phyloP scores from a whole-genome alignment of 78 protist species.

The Emiliania huxleyi region DNA sequence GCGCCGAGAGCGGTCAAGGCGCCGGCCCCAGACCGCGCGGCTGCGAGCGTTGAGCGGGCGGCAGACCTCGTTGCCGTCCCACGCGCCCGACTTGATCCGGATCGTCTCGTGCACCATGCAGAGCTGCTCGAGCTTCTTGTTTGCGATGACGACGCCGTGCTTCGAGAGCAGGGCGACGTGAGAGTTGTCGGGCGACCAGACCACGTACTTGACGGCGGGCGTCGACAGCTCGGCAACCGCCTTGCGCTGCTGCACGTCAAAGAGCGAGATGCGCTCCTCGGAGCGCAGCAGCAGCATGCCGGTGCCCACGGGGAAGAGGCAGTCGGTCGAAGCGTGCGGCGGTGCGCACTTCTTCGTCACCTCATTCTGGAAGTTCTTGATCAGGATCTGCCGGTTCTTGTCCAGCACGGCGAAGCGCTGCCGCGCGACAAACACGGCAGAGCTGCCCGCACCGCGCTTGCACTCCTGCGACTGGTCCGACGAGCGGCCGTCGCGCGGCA shows the following conservation, averaged over 20 bases:
- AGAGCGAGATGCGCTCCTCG: constrained; percentile 82
- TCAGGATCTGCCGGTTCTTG: constrained; percentile 70
- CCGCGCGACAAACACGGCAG: constrained; percentile 87
- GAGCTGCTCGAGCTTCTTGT: constrained; percentile 73
- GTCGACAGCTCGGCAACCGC: constrained; percentile 32
- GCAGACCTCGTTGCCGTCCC: constrained; percentile 87
- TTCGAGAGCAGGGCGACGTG: constrained; percentile 86
- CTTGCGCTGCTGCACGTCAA: constrained; percentile 81
- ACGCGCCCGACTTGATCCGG: constrained; percentile 83
- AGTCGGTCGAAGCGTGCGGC: constrained; percentile 64
- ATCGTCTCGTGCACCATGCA: constrained; percentile 82
- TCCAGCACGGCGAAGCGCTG: constrained; percentile 92
- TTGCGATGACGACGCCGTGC: constrained; percentile 59
- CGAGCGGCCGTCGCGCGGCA: constrained; percentile 55
- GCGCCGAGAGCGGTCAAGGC: too few relatives aligned
- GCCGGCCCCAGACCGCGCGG: too few relatives aligned
- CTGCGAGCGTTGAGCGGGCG: too few relatives aligned
- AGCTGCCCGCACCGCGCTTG: constrained; percentile 75
- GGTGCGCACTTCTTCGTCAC: constrained; percentile 76
- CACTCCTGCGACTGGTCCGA: not conserved
- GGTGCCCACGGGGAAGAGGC: constrained; percentile 82
- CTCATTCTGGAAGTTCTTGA: constrained; percentile 79
- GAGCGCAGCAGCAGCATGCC: constrained; percentile 73
- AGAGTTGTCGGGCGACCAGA: constrained; percentile 84
- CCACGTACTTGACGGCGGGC: constrained; percentile 79